These are phyloP conservation scores for Oryza glumipatula DNA, from an alignment of 176 grass and related monocot genomes.

Conservation along the genomic window DNA sequence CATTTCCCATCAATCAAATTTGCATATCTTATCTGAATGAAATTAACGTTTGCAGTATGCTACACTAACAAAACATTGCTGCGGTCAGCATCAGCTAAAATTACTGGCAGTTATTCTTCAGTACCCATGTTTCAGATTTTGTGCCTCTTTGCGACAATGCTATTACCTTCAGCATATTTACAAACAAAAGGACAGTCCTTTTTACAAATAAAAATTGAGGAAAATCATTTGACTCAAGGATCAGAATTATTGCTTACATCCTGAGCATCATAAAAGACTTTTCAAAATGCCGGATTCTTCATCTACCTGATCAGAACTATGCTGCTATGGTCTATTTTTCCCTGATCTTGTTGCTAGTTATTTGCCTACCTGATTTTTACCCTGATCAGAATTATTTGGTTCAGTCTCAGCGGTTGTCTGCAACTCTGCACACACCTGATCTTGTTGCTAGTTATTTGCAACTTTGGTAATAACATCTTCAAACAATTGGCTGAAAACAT, in stretches of 20 bases:
- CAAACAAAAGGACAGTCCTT: slow-evolving; percentile 12
- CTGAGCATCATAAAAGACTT: slow-evolving; percentile 76
- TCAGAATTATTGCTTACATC: slow-evolving; percentile 62
- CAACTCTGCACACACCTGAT: no score
- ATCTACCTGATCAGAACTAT: no score
- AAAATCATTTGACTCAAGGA: neutral
- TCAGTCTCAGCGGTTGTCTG: neutral
- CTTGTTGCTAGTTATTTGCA: no score
- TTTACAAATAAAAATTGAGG: neutral
- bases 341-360: no score
- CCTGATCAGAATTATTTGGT: no score
- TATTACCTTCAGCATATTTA: slow-evolving; percentile 81
- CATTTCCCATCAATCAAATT: neutral
- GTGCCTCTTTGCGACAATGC: slow-evolving; percentile 56
- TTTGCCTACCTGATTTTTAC: no score
- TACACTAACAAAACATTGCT: neutral
- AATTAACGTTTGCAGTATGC: neutral
- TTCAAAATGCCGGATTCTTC: neutral
- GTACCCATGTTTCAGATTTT: slow-evolving; percentile 59
- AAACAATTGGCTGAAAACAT: no score
- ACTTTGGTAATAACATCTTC: no score
- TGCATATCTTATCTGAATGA: neutral
- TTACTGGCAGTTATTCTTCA: slow-evolving; percentile 66
- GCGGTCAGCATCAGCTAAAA: slow-evolving; percentile 6
- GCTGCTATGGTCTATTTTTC: no score